Base-by-base conservation (phyloP, 257 asterid genomes). In the Eucommia ulmoides region DNA sequence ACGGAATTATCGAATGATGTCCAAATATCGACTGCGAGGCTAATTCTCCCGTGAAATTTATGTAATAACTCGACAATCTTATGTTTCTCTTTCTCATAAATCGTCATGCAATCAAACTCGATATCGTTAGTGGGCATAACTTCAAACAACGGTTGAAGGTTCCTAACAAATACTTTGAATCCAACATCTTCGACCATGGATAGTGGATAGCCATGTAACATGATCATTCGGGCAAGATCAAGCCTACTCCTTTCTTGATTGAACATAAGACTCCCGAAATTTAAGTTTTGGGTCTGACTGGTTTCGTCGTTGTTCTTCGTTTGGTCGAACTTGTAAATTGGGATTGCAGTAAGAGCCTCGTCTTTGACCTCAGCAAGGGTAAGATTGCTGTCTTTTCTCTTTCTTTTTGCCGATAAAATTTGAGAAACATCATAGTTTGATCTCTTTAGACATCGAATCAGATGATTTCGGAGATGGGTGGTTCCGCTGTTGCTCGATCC, bases 401-500 rank as follows among this genome's bases (percentile, higher is more conserved):
- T 91, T 66, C 86, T 72, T 82, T 91, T 91, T 8, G 82, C 89
- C 19, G 92, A 57, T 54, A 91, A 81, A 71, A 91, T 73, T 61
- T 79, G 88, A 57, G 98, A 73, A 72, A 91, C 98, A 52, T 91
- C 98, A 51, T 51, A 86, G 51, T 91, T 86, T 21, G 96, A 86
- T 59, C 94, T 77, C 69, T 91, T 91, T 71, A 91, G 68, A 68
- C 98, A 91, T 49, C 98, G 83, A 41, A 91, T 25, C 70, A 91
- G 64, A 68, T 91, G 98, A 66, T 91, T 91, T 67, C 96, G 75
- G 52, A 91, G 66, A 77, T 91, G 98, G 11, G 96, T 91, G 24
- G 98, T 91, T 58, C 98, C 98, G 19, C 98, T 91, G 55, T 86
- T 86, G 68, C 96, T 86, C 21, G 98, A 91, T 47, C 98, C 98